Conservation (phyloP, 2,329 filamentous ascomycete species). For the Nothophoma quercina region DNA sequence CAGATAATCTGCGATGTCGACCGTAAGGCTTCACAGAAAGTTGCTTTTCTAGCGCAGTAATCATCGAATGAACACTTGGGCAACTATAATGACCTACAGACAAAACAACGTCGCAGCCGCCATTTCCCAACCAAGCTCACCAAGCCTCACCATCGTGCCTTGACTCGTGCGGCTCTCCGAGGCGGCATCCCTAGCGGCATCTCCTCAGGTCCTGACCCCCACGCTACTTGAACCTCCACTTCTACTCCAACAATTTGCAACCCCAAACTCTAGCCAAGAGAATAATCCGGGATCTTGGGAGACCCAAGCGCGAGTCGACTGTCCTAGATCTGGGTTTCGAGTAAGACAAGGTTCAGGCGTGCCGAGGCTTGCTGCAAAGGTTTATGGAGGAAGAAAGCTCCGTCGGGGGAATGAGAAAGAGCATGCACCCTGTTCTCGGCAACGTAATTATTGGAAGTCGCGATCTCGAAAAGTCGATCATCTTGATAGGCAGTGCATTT, state of each 20-base stretch:
- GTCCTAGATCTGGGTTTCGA: not conserved
- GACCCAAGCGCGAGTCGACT: not conserved
- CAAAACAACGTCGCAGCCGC: no score
- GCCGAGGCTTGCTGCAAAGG: constrained; percentile 4
- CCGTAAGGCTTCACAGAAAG: no score
- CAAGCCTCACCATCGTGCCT: constrained; percentile 7
- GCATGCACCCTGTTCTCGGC: constrained; percentile 2
- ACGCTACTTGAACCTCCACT: constrained; percentile 14
- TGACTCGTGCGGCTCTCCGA: constrained; percentile 13
- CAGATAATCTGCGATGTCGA: not conserved
- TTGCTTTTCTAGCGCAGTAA: no score
- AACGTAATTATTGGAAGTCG: no score
- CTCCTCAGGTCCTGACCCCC: constrained; percentile 6
- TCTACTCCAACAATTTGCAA: constrained; percentile 9
- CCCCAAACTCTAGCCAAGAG: constrained; percentile 7
- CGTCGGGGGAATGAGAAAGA: not conserved
- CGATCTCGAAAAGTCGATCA: no score
- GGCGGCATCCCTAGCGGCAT: constrained; percentile 4
- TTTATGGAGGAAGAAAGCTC: not conserved
- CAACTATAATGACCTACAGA: no score
- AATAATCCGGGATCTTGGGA: constrained; percentile 6
- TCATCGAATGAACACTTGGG: no score
- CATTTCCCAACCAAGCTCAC: not conserved
- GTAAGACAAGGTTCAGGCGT: not conserved
- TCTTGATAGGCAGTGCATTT: no score